phyloP scores from a whole-genome alignment of 2,329 filamentous ascomycete genomes.

The Parafenestella ontariensis region DNA sequence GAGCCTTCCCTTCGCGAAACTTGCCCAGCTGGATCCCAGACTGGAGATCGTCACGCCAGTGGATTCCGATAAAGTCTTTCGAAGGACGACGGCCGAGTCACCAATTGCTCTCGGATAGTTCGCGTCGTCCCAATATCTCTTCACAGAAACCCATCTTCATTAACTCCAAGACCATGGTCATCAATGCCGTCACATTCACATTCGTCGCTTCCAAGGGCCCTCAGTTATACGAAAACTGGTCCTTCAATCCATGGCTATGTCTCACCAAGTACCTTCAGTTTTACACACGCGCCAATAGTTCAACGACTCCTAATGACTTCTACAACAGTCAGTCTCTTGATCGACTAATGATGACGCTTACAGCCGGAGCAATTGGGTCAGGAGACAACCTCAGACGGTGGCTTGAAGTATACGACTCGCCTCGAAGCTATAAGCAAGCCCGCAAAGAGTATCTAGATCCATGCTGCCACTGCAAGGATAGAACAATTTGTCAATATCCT shows the following conservation, averaged over 20 bases:
- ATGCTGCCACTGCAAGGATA: neutral
- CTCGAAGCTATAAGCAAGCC: neutral
- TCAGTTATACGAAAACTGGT: neutral
- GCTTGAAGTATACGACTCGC: neutral
- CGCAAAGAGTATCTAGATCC: neutral
- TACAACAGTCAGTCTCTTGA: neutral
- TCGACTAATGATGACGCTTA: conserved; percentile 1
- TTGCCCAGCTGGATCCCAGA: conserved; percentile 3
- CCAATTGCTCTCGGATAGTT: neutral
- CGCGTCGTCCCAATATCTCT: neutral
- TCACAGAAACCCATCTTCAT: neutral
- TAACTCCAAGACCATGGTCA: neutral
- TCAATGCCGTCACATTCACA: neutral
- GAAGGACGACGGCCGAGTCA: conserved; percentile 1
- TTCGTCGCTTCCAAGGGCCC: neutral
- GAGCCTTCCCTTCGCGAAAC: conserved; percentile 1
- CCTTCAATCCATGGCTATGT: neutral
- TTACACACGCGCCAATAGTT: neutral
- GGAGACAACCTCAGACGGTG: neutral
- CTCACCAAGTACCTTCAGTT: neutral
- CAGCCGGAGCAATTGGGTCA: neutral
- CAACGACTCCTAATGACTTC: neutral
- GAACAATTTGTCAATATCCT: neutral
- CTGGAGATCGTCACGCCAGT: conserved; percentile 2
- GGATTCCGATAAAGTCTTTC: conserved; percentile 1